A percentile compares a stretch with the other conserved stretches of the same genome.
These are phyloP conservation scores for Endotrypanum monterogeii DNA, from an alignment of 208 protist genomes.

Conservation along the genomic window DNA sequence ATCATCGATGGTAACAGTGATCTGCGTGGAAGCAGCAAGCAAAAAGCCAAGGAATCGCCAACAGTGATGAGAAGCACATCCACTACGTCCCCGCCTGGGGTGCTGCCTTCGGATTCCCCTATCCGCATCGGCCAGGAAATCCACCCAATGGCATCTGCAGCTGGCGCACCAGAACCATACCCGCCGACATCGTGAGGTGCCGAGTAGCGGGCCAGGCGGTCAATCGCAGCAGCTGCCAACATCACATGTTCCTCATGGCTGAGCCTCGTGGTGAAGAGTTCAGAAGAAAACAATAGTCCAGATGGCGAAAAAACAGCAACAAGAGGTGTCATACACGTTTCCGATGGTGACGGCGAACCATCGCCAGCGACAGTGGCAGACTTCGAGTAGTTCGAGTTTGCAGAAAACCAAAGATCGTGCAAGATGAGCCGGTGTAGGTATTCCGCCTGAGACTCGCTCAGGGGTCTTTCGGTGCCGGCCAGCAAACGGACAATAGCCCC, in stretches of 20 bases:
- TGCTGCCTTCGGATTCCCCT: neutral
- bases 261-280: slow-evolving; percentile 32
- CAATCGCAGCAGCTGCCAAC: slow-evolving; percentile 51
- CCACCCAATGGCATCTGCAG: slow-evolving; percentile 19
- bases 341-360: neutral
- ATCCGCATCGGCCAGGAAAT: slow-evolving; percentile 23
- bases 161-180: neutral
- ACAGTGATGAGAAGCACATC: slow-evolving; percentile 54
- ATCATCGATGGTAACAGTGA: neutral
- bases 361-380: neutral
- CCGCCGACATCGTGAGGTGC: neutral
- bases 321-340: slow-evolving; percentile 12
- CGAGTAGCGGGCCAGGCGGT: slow-evolving; percentile 33
- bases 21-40: slow-evolving; percentile 39
- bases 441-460: neutral
- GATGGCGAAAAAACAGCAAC: slow-evolving; percentile 58
- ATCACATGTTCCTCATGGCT: slow-evolving; percentile 44
- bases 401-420: slow-evolving; percentile 13
- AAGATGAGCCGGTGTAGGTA: slow-evolving; percentile 15
- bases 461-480: neutral
- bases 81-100: slow-evolving; percentile 14
- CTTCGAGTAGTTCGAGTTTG: neutral
- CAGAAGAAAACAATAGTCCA: slow-evolving; percentile 57
- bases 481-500: slow-evolving; percentile 14
- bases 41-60: slow-evolving; percentile 48